phyloP scores from a whole-genome alignment of 768 basidiomycete species.

The Russula earlei region DNA sequence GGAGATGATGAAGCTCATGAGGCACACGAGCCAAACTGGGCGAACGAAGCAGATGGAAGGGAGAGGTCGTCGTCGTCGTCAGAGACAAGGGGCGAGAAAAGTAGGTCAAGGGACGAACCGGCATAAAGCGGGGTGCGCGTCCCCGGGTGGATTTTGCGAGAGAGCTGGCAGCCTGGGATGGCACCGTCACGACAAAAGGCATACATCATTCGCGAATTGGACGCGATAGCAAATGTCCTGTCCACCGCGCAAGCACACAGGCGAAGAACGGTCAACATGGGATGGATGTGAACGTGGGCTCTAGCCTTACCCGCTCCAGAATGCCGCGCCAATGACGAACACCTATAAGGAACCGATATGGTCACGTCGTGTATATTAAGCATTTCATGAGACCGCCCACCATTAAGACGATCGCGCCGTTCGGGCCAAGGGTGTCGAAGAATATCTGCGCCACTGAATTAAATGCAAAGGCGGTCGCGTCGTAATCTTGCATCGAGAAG shows the following conservation, averaged over 20 bases:
- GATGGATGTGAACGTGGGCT: background rate
- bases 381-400: conserved; percentile 25
- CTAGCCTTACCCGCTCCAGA: conserved; percentile 54
- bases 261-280: background rate
- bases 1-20: conserved; percentile 63
- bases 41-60: background rate
- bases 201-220: conserved; percentile 78
- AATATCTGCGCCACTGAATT: conserved; percentile 77
- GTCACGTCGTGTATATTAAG: background rate
- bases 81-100: no score
- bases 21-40: conserved; percentile 70
- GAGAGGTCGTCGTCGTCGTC: background rate
- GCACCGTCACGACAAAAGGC: conserved; percentile 71
- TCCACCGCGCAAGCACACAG: background rate
- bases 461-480: conserved; percentile 38
- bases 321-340: conserved; percentile 63
- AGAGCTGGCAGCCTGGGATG: conserved; percentile 57
- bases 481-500: conserved; percentile 72
- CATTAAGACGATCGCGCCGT: conserved; percentile 69
- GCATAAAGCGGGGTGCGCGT: conserved; percentile 61
- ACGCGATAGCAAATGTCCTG: conserved; percentile 69
- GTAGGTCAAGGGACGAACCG: conserved; percentile 31
- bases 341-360: conserved; percentile 28
- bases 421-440: conserved; percentile 62
- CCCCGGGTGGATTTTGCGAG: conserved; percentile 49